Evolutionary conservation across 805 yeast species (phyloP).

Genomic region (Metschnikowia shivogae): DNA sequence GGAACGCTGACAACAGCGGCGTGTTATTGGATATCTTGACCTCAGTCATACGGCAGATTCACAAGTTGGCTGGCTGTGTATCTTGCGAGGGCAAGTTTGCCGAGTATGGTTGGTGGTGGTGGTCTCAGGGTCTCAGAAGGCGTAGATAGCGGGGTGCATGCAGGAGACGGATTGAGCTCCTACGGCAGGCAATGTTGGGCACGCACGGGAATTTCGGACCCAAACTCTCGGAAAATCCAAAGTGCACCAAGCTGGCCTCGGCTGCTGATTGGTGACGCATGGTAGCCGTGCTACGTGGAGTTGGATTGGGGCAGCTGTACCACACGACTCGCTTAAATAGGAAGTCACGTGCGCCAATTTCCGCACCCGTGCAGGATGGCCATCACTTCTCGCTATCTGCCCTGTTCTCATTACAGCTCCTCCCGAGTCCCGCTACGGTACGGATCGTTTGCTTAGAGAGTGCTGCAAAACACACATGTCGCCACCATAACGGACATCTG

Average conservation of each 20-base stretch:
- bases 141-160: conserved; percentile 1
- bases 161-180: background rate
- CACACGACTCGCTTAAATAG: background rate
- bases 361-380: conserved; percentile 2
- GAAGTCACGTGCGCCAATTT: background rate
- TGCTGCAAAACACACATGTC: no score
- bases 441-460: no score
- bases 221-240: no score
- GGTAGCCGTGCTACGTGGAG: no score
- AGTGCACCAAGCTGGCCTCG: no score
- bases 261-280: no score
- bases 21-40: conserved; percentile 13
- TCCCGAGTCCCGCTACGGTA: no score
- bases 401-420: background rate
- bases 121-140: background rate
- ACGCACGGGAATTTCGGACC: no score
- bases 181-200: no score
- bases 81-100: background rate
- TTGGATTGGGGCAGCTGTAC: background rate
- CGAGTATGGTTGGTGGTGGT: background rate
- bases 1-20: conserved; percentile 28
- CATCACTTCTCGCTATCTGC: background rate
- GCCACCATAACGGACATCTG: no score
- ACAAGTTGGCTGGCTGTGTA: background rate
- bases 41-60: conserved; percentile 5